Base-by-base conservation (phyloP, 257 asterid genomes). In the Ajuga chamaepitys region DNA sequence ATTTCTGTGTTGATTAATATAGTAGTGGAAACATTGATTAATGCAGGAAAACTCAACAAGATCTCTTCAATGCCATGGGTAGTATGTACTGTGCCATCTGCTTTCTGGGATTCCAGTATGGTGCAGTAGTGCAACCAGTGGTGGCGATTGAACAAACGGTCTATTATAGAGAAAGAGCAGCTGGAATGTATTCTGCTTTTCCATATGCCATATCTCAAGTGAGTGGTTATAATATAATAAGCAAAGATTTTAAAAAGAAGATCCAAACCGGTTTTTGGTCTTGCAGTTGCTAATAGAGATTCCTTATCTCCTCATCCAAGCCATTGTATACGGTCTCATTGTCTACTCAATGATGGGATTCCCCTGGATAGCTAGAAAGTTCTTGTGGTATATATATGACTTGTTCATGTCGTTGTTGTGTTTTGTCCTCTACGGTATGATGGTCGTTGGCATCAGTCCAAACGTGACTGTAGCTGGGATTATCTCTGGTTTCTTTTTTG, bases 371-470 rank as follows among this genome's bases (percentile, higher is more conserved):
- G 82, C 82, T 55, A 88, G 40, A 17, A 86, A 84, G 41, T 76
- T 81, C 80, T 48, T 85, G 2, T 79, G 84, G 57, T 83, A 74
- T 77, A 26, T 79, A 5, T 64, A 79, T 57, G 82, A 73, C 86
- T 67, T 87, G 76, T 87, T 75, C 74, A 66, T 82, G 67, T 74
- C 88, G 0, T 76, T 87, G 73, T 50, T 77, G 67, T 83, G 81
- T 83, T 87, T 77, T 62, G 86, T 86, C 44, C 75, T 77, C 44
- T 87, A 85, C 30, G 95, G 95, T 11, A 83, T 86, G 95, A 80
- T 84, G n/a, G n/a, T n/a, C n/a, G n/a, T n/a, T n/a, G n/a, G n/a
- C n/a, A n/a, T n/a, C n/a, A n/a, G n/a, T n/a, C n/a, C n/a, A n/a
- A n/a, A n/a, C n/a, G n/a, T n/a, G 91, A 82, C 87, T 1, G 86